Evolutionary conservation across 768 basidiomycete genomes (phyloP), one percentile per base, ranked within the genome.

Genomic region (Phylloporus arenicola): DNA sequence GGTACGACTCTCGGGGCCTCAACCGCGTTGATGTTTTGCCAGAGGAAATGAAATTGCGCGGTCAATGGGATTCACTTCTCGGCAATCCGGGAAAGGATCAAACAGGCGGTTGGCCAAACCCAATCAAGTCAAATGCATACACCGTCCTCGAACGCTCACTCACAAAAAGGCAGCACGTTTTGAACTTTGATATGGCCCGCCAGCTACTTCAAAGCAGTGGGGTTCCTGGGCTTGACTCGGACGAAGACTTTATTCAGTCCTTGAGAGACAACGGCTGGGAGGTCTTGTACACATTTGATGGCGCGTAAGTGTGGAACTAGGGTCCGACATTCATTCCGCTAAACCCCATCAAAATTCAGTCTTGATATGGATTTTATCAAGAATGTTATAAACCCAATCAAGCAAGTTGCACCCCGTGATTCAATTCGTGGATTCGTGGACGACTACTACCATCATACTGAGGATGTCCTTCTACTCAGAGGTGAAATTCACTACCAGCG

Each of bases 341-440:
- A 20, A 64, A 24, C 37, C 20, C 54, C 20, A 25, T 20, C 10
- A 9, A 12, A 39, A 52, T 11, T 14, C 47, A 76, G 75, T 30
- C 60, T 68, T n/a, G 68, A 72, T 16, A 70, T 74, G 72, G 75
- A 76, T 19, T 71, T 55, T 53, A 66, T 72, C 20, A 74, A 76
- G 57, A 69, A 70, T 17, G 72, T 75, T 30, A 69, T 72, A 11
- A 58, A 60, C 31, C 71, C 74, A 7, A 59, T 71, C 46, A 64
- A 54, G 33, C 68, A 74, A 57, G 67, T 71, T 48, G 67, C 61
- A 7, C 69, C 65, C 6, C 66, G 64, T 35, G 57, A 62, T 39
- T 62, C 64, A 1, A 64, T 77, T 51, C 68, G 68, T 17, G 75
- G 75, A 20, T 69, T 68, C 39, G 53, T 57, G 27, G 75, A 76